A percentile compares a stretch with the other conserved stretches of the same genome.
phyloP scores from a whole-genome alignment of 495 filamentous ascomycete species.

The Pyronema omphalodes region DNA sequence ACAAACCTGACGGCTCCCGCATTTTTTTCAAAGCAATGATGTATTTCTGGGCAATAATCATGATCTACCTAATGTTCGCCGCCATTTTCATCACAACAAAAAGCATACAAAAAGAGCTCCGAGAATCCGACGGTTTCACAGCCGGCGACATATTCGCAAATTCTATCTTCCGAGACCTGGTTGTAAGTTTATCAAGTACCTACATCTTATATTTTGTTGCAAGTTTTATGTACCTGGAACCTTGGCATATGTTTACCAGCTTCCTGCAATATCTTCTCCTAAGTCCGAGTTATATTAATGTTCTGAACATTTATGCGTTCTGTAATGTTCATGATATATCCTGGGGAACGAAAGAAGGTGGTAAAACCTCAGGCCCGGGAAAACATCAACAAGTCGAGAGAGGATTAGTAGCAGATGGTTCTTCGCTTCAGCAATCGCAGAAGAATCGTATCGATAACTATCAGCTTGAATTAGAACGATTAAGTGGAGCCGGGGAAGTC shows the following conservation, averaged over 20 bases:
- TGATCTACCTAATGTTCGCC: conserved; percentile 86
- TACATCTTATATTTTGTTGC: conserved; percentile 93
- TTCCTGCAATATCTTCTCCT: conserved; percentile 81
- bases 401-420: conserved; percentile 46
- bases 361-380: conserved; percentile 27
- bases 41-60: conserved; percentile 87
- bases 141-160: conserved; percentile 62
- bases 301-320: conserved; percentile 96
- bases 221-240: conserved; percentile 91
- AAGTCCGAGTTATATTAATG: conserved; percentile 96
- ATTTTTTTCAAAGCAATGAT: conserved; percentile 95
- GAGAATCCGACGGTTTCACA: conserved; percentile 37
- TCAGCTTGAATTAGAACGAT: conserved; percentile 65
- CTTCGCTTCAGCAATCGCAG: not conserved
- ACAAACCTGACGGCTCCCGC: conserved; percentile 78
- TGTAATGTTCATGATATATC: conserved; percentile 99
- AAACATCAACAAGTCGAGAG: conserved; percentile 76
- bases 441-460: conserved; percentile 53
- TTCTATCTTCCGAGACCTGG: conserved; percentile 75
- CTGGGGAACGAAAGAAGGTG: conserved; percentile 72
- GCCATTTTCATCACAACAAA: conserved; percentile 84
- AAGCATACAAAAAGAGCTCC: conserved; percentile 52
- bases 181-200: conserved; percentile 78
- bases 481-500: conserved; percentile 67
- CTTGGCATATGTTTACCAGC: conserved; percentile 78